Conservation (phyloP, 768 basidiomycete species). For the Mycena belliarum region DNA sequence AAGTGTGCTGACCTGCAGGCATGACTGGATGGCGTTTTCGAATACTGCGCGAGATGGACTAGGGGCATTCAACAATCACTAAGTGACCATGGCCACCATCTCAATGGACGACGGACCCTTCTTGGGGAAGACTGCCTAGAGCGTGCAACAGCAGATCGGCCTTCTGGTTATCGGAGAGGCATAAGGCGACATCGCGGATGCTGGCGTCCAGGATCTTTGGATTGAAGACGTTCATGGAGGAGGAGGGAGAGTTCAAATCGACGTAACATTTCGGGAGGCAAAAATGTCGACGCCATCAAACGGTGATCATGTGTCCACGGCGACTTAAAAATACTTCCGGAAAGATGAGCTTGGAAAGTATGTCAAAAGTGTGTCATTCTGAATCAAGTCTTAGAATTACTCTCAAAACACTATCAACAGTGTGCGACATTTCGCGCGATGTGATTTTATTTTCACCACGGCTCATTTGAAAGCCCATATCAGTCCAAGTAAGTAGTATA, state of each 20-base stretch:
- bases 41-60: constrained; percentile 61
- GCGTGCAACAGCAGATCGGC: constrained; percentile 74
- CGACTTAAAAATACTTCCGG: too few relatives aligned
- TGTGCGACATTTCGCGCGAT: too few relatives aligned
- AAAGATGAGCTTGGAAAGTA: too few relatives aligned
- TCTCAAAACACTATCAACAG: too few relatives aligned
- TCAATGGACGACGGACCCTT: constrained; percentile 49
- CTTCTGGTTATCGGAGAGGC: constrained; percentile 65
- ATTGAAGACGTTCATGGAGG: constrained; percentile 64
- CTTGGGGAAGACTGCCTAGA: constrained; percentile 76
- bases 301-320: background rate
- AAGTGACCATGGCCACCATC: constrained; percentile 1
- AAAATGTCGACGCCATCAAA: too few relatives aligned
- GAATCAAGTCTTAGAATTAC: too few relatives aligned
- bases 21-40: constrained; percentile 76
- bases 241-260: background rate
- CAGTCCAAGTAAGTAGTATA: too few relatives aligned
- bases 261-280: background rate
- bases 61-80: background rate
- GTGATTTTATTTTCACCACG: too few relatives aligned
- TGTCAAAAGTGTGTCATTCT: too few relatives aligned
- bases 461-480: too few relatives aligned
- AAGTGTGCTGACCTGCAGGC: constrained; percentile 57
- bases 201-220: constrained; percentile 77
- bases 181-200: constrained; percentile 64